Evolutionary conservation across 2,329 filamentous ascomycete species (phyloP).

Genomic region (Microcera coccophila): DNA sequence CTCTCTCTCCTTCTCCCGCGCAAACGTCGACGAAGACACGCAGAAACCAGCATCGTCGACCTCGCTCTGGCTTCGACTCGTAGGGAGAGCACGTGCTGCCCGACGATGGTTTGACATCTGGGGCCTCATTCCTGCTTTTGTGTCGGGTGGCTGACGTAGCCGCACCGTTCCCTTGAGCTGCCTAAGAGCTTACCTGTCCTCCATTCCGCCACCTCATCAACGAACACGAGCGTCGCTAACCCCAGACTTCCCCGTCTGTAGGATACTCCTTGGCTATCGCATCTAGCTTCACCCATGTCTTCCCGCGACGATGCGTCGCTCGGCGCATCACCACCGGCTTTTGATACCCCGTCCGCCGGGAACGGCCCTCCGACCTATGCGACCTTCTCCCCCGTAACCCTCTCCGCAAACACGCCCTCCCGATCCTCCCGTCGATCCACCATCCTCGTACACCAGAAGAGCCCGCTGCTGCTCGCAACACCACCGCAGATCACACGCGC

Average conservation of each 20-base stretch:
- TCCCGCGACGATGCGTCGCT: constrained; percentile 35
- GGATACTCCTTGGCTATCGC: constrained; percentile 51
- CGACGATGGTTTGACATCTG: constrained; percentile 24
- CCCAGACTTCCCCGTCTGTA: constrained; percentile 15
- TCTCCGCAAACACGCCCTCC: constrained; percentile 62
- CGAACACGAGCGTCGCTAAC: constrained; percentile 17
- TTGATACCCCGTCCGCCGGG: constrained; percentile 31
- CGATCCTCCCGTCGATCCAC: constrained; percentile 71
- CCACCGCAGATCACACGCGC: constrained; percentile 92
- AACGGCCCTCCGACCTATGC: constrained; percentile 70
- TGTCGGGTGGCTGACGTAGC: constrained; percentile 6
- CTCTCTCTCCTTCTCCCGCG: background rate
- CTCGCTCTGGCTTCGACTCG: background rate
- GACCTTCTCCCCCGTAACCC: constrained; percentile 80
- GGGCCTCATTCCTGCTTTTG: constrained; percentile 10
- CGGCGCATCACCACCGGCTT: constrained; percentile 33
- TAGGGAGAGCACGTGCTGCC: constrained; percentile 8
- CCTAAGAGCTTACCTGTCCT: background rate
- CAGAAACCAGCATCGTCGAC: background rate
- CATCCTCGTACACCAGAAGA: constrained; percentile 95
- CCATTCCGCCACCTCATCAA: background rate
- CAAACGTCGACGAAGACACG: background rate
- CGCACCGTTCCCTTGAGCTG: background rate
- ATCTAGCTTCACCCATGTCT: constrained; percentile 39
- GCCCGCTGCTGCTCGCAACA: constrained; percentile 84